Conservation (phyloP, 345 rosid species). For the Eucalyptus pauciflora region DNA sequence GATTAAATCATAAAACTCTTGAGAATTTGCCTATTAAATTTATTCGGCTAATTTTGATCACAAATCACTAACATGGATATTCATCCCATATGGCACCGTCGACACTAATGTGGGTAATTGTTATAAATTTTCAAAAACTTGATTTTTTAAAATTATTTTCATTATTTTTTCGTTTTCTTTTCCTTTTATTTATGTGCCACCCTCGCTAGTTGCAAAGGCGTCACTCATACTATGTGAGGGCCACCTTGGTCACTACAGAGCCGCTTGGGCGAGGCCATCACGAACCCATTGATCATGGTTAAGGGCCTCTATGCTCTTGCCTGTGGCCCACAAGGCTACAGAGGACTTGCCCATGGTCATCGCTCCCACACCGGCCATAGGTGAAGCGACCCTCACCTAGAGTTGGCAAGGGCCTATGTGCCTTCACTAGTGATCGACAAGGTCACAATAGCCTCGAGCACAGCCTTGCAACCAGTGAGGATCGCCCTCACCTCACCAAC, state of each 20-base stretch:
- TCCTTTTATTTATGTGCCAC: not conserved
- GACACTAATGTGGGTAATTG: rapidly evolving
- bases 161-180: no score
- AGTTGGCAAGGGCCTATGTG: rapidly evolving
- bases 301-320: rapidly evolving
- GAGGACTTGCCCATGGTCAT: no score
- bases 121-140: no score
- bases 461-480: rapidly evolving
- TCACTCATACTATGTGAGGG: rapidly evolving
- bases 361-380: rapidly evolving
- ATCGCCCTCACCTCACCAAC: rapidly evolving
- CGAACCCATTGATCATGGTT: rapidly evolving
- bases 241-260: no score
- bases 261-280: rapidly evolving
- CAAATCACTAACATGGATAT: rapidly evolving
- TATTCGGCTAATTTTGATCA: rapidly evolving
- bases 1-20: no score
- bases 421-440: rapidly evolving
- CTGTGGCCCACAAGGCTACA: rapidly evolving
- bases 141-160: no score
- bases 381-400: rapidly evolving
- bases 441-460: rapidly evolving
- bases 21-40: rapidly evolving
- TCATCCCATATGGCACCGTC: rapidly evolving
- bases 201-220: rapidly evolving